Percentiles rank a stretch among this genome's conserved stretches.
Conservation (phyloP, 2,329 filamentous ascomycete genomes). For the Ophiostoma ulmi region DNA sequence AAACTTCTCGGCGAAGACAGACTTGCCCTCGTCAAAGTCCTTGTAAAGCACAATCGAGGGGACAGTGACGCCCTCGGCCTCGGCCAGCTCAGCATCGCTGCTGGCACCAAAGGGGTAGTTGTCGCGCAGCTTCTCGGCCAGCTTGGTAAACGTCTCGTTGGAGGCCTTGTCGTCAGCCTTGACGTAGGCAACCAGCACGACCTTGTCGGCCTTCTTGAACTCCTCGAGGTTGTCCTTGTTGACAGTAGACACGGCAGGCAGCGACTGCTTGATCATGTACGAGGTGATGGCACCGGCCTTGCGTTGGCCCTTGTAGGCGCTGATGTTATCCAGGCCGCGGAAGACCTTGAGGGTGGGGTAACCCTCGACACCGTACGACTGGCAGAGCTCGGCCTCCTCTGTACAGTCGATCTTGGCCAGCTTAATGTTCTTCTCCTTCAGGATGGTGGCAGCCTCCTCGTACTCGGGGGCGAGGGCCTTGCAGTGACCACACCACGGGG, state of each 20-base stretch:
- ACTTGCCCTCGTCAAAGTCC: constrained; percentile 94
- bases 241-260: constrained; percentile 83
- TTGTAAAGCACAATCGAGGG: constrained; percentile 94
- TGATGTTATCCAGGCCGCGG: constrained; percentile 76
- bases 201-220: constrained; percentile 97
- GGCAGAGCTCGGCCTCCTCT: constrained; percentile 86
- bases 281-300: constrained; percentile 73
- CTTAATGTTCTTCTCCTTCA: constrained; percentile 84
- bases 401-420: constrained; percentile 93
- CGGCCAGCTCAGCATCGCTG: constrained; percentile 75
- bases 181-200: constrained; percentile 88
- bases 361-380: constrained; percentile 84
- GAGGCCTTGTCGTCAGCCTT: constrained; percentile 74
- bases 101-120: constrained; percentile 87
- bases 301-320: constrained; percentile 80
- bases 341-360: constrained; percentile 99
- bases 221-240: constrained; percentile 79
- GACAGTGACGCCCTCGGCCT: constrained; percentile 82
- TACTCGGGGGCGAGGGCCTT: constrained; percentile 94
- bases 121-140: constrained; percentile 75
- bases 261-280: constrained; percentile 97
- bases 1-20: constrained; percentile 74
- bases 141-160: constrained; percentile 74
- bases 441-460: constrained; percentile 74
- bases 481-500: constrained; percentile 66